Conservation (phyloP, 139 green algal species). For the Pycnococcus provasolii region DNA sequence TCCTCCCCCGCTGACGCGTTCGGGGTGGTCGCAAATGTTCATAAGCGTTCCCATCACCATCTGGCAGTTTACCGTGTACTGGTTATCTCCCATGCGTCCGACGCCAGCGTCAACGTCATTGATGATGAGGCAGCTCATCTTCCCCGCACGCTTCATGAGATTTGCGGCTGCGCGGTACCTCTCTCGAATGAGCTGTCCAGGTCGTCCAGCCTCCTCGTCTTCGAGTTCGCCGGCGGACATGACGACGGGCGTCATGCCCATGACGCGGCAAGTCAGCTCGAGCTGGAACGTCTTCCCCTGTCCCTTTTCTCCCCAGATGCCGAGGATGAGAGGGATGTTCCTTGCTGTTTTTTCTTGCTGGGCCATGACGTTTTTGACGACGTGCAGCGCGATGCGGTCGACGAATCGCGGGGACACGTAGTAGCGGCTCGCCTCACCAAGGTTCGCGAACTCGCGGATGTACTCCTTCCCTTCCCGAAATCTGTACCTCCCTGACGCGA, state of each 20-base stretch:
- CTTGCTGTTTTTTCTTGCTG: slow-evolving; percentile 16
- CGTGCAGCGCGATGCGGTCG: slow-evolving; percentile 20
- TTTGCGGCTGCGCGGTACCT: slow-evolving; percentile 34
- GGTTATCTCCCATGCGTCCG: slow-evolving; percentile 25
- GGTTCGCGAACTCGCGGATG: slow-evolving; percentile 4
- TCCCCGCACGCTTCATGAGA: slow-evolving; percentile 32
- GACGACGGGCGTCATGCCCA: slow-evolving; percentile 38
- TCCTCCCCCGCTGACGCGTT: slow-evolving; percentile 22
- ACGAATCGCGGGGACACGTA: slow-evolving; percentile 40
- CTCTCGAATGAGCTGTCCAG: slow-evolving; percentile 36
- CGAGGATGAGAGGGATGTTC: slow-evolving; percentile 12
- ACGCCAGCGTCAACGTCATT: slow-evolving; percentile 39
- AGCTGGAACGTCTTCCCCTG: slow-evolving; percentile 42
- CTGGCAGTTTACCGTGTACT: slow-evolving; percentile 41
- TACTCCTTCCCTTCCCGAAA: neutral
- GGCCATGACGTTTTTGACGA: slow-evolving; percentile 38
- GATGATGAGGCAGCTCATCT: slow-evolving; percentile 37
- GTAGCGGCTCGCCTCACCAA: slow-evolving; percentile 16
- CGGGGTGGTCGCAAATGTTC: slow-evolving; percentile 38
- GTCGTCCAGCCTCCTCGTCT: slow-evolving; percentile 36
- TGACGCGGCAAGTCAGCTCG: slow-evolving; percentile 36
- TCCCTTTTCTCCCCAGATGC: slow-evolving; percentile 40
- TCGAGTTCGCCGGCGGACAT: slow-evolving; percentile 40
- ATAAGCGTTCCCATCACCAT: slow-evolving; percentile 42
- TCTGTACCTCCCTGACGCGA: neutral